A percentile compares a stretch with the other conserved stretches of the same genome.
These are phyloP conservation scores for Trichosporon coremiiforme DNA, from an alignment of 1,284 basidiomycete species.

Conservation along the genomic window DNA sequence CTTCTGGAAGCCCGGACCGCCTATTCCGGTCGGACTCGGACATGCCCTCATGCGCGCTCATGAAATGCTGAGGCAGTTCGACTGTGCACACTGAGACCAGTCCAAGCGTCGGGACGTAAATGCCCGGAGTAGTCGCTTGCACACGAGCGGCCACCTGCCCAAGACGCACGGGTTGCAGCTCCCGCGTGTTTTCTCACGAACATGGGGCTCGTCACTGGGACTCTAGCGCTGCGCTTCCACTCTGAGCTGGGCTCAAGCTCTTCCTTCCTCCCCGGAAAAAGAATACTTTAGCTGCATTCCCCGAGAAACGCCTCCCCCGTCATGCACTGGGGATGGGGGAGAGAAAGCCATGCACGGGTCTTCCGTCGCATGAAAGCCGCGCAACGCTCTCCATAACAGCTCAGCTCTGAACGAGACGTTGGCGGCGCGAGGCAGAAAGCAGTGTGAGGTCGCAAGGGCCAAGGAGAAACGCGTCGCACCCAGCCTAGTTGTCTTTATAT, in stretches of 20 bases:
- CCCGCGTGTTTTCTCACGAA: constrained; percentile 1
- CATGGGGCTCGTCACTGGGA: background rate
- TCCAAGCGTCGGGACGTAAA: background rate
- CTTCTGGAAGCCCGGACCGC: background rate
- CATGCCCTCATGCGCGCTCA: background rate
- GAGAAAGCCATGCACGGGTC: background rate
- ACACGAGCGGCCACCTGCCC: background rate
- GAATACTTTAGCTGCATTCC: background rate
- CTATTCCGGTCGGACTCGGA: background rate
- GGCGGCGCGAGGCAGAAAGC: background rate
- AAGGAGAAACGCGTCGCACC: background rate
- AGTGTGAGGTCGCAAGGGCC: background rate
- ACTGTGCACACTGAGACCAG: background rate
- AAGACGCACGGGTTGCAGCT: background rate
- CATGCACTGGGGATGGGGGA: background rate
- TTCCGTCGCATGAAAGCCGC: background rate
- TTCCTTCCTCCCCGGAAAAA: background rate
- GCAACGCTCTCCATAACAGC: background rate
- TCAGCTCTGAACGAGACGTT: background rate
- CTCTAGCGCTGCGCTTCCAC: background rate
- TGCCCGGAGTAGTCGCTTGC: background rate
- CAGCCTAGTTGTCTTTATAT: background rate
- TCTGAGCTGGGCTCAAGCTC: background rate
- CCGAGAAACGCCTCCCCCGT: background rate
- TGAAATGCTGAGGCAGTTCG: background rate